phyloP scores from a whole-genome alignment of 192 early-diverging fungal genomes.

The Coemansia erecta region DNA sequence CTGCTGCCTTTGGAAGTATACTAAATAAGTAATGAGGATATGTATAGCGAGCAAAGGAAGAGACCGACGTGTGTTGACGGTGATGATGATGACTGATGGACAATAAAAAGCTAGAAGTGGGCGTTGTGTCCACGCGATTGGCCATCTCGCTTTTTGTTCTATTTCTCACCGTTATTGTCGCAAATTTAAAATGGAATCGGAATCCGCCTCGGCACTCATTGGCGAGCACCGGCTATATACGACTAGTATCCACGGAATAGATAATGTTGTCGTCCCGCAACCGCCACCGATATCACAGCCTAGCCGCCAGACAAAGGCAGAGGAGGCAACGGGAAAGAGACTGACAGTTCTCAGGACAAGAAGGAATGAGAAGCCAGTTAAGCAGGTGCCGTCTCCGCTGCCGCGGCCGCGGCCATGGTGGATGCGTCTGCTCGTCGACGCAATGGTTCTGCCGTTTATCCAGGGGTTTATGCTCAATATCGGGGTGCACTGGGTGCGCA shows the following conservation, averaged over 20 bases:
- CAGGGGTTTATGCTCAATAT: slow-evolving; percentile 51
- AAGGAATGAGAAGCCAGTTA: too few relatives aligned
- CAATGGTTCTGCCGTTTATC: slow-evolving; percentile 42
- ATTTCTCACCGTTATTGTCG: background rate
- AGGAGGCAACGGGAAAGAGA: background rate
- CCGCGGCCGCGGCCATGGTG: slow-evolving; percentile 34
- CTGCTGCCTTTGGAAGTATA: too few relatives aligned
- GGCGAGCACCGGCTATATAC: background rate
- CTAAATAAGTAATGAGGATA: slow-evolving; percentile 5
- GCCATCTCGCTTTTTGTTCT: background rate
- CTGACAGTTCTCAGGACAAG: background rate
- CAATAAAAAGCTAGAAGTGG: too few relatives aligned
- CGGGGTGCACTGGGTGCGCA: slow-evolving; percentile 35
- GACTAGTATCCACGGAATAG: background rate
- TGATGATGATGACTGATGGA: too few relatives aligned
- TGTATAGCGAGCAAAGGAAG: background rate
- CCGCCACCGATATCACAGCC: background rate
- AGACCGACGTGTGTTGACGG: too few relatives aligned
- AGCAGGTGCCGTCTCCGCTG: too few relatives aligned
- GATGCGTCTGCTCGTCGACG: slow-evolving; percentile 38
- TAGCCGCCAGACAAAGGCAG: background rate
- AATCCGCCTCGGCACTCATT: too few relatives aligned
- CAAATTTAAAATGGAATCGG: too few relatives aligned
- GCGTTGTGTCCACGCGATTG: too few relatives aligned
- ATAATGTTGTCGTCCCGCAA: background rate